These are phyloP conservation scores for Mariannaea sp. DNA, from an alignment of 2,329 filamentous ascomycete species.

Conservation along the genomic window DNA sequence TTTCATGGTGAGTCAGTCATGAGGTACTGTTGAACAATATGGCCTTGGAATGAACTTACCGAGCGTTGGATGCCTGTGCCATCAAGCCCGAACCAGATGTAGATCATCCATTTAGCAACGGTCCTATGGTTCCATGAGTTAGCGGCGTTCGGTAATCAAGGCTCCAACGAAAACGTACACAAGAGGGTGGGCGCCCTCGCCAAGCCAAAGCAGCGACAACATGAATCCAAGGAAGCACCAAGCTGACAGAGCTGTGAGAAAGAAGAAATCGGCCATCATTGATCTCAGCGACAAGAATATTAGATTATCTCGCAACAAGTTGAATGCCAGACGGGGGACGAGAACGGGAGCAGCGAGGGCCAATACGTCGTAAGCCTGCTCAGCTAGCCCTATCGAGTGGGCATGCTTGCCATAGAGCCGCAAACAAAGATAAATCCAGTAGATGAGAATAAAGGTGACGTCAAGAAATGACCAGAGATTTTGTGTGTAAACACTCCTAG, in stretches of 20 bases:
- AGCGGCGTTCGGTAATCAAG: constrained; percentile 6
- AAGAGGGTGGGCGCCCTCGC: constrained; percentile 63
- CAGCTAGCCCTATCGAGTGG: constrained; percentile 53
- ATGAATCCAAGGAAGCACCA: constrained; percentile 88
- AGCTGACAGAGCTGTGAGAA: constrained; percentile 72
- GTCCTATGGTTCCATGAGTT: constrained; percentile 50
- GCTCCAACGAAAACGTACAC: constrained; percentile 48
- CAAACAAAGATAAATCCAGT: constrained; percentile 68
- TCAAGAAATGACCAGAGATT: constrained; percentile 90
- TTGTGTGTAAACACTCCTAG: constrained; percentile 80
- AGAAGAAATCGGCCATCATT: constrained; percentile 86
- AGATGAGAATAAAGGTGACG: constrained; percentile 76
- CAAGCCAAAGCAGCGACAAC: constrained; percentile 78
- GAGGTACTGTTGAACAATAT: neutral
- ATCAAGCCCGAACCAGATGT: constrained; percentile 90
- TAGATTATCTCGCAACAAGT: constrained; percentile 81
- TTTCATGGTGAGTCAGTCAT: constrained; percentile 38
- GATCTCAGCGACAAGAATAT: constrained; percentile 79
- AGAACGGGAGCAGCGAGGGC: constrained; percentile 78
- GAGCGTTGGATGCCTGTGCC: constrained; percentile 66
- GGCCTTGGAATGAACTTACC: constrained; percentile 41
- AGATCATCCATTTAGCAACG: constrained; percentile 89
- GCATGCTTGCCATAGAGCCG: constrained; percentile 67
- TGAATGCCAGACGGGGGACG: constrained; percentile 80
- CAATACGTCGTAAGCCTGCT: constrained; percentile 78